Percentiles rank a stretch among this genome's conserved stretches.
phyloP scores from a whole-genome alignment of 1,284 basidiomycete genomes.

The Irpex rosettiformis region DNA sequence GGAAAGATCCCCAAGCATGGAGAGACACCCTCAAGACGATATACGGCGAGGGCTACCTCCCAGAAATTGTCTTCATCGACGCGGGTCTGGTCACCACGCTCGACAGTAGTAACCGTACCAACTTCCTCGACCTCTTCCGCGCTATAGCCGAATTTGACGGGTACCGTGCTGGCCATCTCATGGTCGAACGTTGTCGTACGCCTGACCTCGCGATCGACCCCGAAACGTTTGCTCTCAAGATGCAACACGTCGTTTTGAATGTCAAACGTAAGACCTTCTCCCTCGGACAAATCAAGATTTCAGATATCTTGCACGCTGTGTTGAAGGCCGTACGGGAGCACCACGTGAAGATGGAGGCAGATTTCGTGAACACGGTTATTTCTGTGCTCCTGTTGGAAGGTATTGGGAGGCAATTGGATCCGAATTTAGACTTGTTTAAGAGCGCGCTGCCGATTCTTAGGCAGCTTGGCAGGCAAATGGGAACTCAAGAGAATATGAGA shows the following conservation, averaged over 20 bases:
- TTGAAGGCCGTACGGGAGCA: constrained; percentile 86
- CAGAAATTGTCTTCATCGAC: constrained; percentile 96
- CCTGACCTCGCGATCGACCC: constrained; percentile 90
- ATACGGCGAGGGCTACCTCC: constrained; percentile 75
- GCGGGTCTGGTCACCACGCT: constrained; percentile 92
- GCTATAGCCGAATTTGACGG: constrained; percentile 97
- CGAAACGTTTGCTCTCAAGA: constrained; percentile 94
- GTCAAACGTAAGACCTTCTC: constrained; percentile 98
- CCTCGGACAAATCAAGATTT: constrained; percentile 93
- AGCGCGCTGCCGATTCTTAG: constrained; percentile 88
- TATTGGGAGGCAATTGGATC: constrained; percentile 93
- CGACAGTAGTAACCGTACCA: constrained; percentile 75
- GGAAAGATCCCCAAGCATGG: constrained; percentile 67
- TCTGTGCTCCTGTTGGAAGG: constrained; percentile 93
- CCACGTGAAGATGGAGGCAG: constrained; percentile 98
- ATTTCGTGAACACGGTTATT: constrained; percentile 98
- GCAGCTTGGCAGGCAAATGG: constrained; percentile 87
- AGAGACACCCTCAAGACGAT: constrained; percentile 64
- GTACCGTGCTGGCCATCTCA: constrained; percentile 89
- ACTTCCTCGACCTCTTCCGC: constrained; percentile 96
- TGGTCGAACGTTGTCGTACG: constrained; percentile 94
- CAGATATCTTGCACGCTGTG: constrained; percentile 89
- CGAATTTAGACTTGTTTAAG: constrained; percentile 90
- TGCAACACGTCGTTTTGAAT: constrained; percentile 91
- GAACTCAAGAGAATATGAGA: constrained; percentile 68